Percentiles rank a stretch among this genome's conserved stretches.
phyloP scores from a whole-genome alignment of 495 filamentous ascomycete genomes.

The Talaromyces thailandensis region DNA sequence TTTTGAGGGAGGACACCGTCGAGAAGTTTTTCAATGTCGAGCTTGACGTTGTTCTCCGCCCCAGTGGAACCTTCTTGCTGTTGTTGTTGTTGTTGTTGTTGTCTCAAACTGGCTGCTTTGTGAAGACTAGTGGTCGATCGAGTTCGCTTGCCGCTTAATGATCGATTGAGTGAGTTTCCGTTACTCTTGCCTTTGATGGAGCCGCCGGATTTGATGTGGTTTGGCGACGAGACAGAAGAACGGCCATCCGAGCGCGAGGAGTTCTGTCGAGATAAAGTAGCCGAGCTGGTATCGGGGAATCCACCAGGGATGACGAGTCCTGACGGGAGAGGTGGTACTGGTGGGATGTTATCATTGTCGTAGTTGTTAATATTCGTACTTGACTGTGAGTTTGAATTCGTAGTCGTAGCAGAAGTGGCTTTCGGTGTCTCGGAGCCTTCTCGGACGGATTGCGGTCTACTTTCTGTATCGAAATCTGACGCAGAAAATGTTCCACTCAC shows the following conservation, averaged over 20 bases:
- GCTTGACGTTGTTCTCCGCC: conserved; percentile 13
- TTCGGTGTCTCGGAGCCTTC: conserved; percentile 29
- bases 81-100: conserved; percentile 1
- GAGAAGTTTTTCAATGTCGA: conserved; percentile 28
- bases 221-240: conserved; percentile 29
- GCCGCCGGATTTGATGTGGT: conserved; percentile 13
- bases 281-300: conserved; percentile 20
- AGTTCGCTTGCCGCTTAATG: conserved; percentile 27
- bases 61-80: conserved; percentile 6
- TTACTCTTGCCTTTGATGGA: conserved; percentile 9
- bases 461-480: conserved; percentile 29
- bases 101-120: conserved; percentile 12
- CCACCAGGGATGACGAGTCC: conserved; percentile 28
- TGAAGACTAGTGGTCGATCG: conserved; percentile 29
- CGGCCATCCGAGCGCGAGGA: conserved; percentile 24
- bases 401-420: conserved; percentile 14
- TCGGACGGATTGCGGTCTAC: conserved; percentile 17
- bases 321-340: conserved; percentile 34
- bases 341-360: conserved; percentile 25
- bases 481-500: conserved; percentile 28
- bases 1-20: conserved; percentile 28
- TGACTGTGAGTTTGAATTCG: conserved; percentile 1
- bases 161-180: conserved; percentile 12
- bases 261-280: conserved; percentile 21
- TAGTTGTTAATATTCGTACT: conserved; percentile 4